phyloP scores from a whole-genome alignment of 129 eudicot species.

The Artemisia tridentata region DNA sequence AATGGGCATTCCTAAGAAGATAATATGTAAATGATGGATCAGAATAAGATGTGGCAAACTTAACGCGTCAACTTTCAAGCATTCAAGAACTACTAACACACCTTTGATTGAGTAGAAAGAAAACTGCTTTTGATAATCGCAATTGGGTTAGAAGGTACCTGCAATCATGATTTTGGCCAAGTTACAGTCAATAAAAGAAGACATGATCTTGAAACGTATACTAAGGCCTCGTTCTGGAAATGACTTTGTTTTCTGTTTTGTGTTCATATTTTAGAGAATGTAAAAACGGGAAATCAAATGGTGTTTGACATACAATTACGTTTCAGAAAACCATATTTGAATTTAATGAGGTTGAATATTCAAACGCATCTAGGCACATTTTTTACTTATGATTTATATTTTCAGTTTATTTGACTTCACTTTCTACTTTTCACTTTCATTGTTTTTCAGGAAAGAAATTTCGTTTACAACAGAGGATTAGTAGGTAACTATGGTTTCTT shows the following conservation, averaged over 20 bases:
- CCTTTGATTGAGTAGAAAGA: conserved; percentile 87
- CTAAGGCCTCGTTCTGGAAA: not conserved
- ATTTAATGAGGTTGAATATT: conserved; percentile 6
- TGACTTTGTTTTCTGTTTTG: no score
- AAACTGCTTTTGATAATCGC: conserved; percentile 70
- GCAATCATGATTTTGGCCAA: conserved; percentile 29
- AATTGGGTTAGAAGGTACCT: conserved; percentile 88
- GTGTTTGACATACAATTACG: not conserved
- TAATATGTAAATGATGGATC: conserved; percentile 17
- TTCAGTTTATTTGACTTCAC: not conserved
- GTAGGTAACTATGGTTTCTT: not conserved
- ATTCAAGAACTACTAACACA: conserved; percentile 27
- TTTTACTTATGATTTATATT: conserved; percentile 3
- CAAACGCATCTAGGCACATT: conserved; percentile 2
- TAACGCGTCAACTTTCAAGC: conserved; percentile 17
- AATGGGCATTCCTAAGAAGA: conserved; percentile 3
- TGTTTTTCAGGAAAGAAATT: not conserved
- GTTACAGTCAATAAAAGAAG: conserved; percentile 20
- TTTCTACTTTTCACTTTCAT: no score
- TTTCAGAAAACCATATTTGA: not conserved
- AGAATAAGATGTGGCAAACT: conserved; percentile 1
- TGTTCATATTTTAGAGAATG: not conserved
- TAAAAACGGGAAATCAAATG: not conserved
- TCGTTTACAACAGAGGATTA: not conserved
- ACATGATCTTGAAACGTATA: conserved; percentile 15